These are phyloP conservation scores for Gymnopilus junonius DNA, from an alignment of 768 basidiomycete species.

Conservation along the genomic window DNA sequence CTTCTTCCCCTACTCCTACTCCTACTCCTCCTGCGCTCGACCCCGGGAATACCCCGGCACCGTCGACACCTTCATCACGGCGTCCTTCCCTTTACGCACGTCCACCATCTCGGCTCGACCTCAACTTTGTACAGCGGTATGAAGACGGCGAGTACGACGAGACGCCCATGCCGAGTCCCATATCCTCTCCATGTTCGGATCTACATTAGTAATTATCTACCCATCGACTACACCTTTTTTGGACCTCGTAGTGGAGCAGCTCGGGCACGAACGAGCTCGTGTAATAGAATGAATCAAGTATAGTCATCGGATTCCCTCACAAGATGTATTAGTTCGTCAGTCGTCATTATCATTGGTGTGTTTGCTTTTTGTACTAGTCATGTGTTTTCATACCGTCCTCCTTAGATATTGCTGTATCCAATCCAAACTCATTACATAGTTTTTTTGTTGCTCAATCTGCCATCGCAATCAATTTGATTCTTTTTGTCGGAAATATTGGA, in stretches of 20 bases:
- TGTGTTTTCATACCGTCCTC: not conserved
- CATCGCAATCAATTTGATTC: too few species aligned
- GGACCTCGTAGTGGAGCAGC: not conserved
- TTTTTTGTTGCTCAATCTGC: too few species aligned
- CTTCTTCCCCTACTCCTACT: not conserved
- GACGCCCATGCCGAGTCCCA: constrained; percentile 9
- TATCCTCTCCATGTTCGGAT: not conserved
- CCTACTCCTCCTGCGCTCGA: too few species aligned
- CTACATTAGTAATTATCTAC: not conserved
- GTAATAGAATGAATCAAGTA: not conserved
- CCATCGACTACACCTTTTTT: not conserved
- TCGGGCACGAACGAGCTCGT: not conserved
- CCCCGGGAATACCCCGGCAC: too few species aligned
- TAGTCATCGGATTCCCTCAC: not conserved
- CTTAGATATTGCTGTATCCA: too few species aligned
- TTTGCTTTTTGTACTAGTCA: not conserved
- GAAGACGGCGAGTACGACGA: constrained; percentile 7
- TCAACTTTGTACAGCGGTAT: not conserved
- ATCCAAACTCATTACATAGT: too few species aligned
- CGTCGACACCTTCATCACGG: not conserved
- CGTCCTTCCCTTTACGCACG: not conserved
- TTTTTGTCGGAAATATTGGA: too few species aligned
- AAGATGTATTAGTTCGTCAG: not conserved
- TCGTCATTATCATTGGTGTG: not conserved
- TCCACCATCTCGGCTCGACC: not conserved